Percentiles rank a stretch among this genome's conserved stretches.
These are phyloP conservation scores for Marasmius sp. DNA, from an alignment of 1,284 basidiomycete genomes.

Conservation along the genomic window DNA sequence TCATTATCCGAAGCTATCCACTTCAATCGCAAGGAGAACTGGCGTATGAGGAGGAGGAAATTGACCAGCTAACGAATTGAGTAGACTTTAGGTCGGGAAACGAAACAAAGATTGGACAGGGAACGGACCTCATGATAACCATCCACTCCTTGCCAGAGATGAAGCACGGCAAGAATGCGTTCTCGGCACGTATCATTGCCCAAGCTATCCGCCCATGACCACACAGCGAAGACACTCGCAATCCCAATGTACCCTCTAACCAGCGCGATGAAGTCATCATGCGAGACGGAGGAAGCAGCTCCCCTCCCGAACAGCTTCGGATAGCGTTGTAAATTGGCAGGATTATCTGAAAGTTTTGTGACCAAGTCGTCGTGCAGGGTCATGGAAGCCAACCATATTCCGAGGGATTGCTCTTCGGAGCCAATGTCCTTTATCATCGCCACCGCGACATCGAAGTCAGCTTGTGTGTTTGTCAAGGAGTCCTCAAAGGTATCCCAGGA, in stretches of 20 bases:
- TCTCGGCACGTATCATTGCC: constrained; percentile 63
- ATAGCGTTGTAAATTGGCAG: constrained; percentile 31
- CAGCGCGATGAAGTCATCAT: constrained; percentile 62
- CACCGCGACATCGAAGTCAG: constrained; percentile 48
- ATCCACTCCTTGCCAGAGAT: constrained; percentile 67
- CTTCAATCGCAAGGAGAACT: constrained; percentile 61
- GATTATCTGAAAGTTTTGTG: constrained; percentile 43
- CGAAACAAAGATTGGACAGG: constrained; percentile 6
- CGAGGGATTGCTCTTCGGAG: constrained; percentile 63
- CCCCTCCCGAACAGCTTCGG: constrained; percentile 35
- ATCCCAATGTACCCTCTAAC: constrained; percentile 67
- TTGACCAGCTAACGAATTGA: constrained; percentile 54
- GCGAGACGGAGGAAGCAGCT: constrained; percentile 31
- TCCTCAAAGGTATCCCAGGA: constrained; percentile 66
- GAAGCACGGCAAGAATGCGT: constrained; percentile 57
- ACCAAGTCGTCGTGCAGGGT: constrained; percentile 52
- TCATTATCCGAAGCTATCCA: constrained; percentile 60
- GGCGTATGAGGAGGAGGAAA: constrained; percentile 60
- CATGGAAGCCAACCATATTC: constrained; percentile 71
- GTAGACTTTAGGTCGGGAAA: constrained; percentile 7
- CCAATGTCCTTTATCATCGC: constrained; percentile 57
- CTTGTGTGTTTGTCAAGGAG: constrained; percentile 51
- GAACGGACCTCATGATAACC: constrained; percentile 61
- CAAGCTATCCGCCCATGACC: constrained; percentile 78
- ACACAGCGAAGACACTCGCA: constrained; percentile 67